A percentile compares a stretch with the other conserved stretches of the same genome.
These are phyloP conservation scores for Naganishia friedmannii DNA, from an alignment of 768 basidiomycete genomes.

Conservation along the genomic window DNA sequence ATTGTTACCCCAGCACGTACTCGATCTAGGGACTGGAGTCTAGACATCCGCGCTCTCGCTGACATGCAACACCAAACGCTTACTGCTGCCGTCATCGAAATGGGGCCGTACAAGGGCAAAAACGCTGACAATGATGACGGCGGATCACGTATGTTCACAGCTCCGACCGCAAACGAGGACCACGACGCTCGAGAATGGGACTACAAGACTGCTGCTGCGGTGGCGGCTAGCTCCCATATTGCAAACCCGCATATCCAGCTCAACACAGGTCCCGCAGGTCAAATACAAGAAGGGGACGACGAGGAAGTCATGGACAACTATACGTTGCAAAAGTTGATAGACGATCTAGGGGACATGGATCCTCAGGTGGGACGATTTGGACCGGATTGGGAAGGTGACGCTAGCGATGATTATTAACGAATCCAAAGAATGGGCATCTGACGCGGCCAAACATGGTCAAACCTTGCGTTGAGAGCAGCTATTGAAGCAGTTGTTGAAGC, in stretches of 20 bases:
- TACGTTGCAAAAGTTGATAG: background rate
- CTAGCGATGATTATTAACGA: background rate
- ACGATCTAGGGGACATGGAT: background rate
- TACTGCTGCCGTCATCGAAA: background rate
- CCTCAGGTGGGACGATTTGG: background rate
- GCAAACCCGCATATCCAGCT: no score
- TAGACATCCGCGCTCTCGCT: background rate
- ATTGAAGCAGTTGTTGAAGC: no score
- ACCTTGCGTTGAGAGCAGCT: no score
- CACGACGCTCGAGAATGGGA: no score
- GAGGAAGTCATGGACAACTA: background rate
- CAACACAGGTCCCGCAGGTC: no score
- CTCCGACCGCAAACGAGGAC: no score
- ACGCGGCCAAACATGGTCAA: no score
- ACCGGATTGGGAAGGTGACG: slow-evolving; percentile 1
- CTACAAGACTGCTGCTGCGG: no score
- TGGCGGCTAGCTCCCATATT: background rate
- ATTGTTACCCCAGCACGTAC: no score
- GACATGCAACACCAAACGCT: background rate
- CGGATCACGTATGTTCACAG: no score
- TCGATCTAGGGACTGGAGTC: background rate
- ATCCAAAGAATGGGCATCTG: no score
- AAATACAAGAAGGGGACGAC: background rate
- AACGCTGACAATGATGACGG: no score
- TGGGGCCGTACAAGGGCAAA: background rate